These are phyloP conservation scores for Fusarium sp. DNA, from an alignment of 2,329 filamentous ascomycete species.

Conservation along the genomic window DNA sequence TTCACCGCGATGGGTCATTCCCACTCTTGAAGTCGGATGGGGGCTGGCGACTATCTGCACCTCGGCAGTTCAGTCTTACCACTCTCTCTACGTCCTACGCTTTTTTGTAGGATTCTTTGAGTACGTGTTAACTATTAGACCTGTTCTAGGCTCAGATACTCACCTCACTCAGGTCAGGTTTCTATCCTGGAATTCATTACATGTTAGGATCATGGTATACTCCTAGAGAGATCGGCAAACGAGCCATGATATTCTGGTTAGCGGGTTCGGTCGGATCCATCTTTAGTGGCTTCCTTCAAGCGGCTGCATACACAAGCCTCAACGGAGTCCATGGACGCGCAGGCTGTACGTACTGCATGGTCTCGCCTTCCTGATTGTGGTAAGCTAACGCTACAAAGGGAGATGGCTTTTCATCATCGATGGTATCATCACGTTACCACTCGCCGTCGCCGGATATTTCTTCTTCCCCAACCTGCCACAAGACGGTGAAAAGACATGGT, in stretches of 20 bases:
- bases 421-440: constrained; percentile 36
- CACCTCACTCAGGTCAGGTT: constrained; percentile 26
- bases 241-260: constrained; percentile 36
- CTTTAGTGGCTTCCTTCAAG: constrained; percentile 37
- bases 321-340: constrained; percentile 32
- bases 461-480: constrained; percentile 40
- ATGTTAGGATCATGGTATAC: constrained; percentile 40
- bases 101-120: constrained; percentile 40
- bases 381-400: constrained; percentile 19
- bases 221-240: constrained; percentile 35
- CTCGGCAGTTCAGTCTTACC: constrained; percentile 24
- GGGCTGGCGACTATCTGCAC: constrained; percentile 35
- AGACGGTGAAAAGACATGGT: constrained; percentile 38
- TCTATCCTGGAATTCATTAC: constrained; percentile 38
- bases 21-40: constrained; percentile 35
- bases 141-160: neutral
- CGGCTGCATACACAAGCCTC: constrained; percentile 35
- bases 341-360: constrained; percentile 30
- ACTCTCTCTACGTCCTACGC: constrained; percentile 28
- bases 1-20: constrained; percentile 39
- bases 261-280: constrained; percentile 30
- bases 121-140: constrained; percentile 7
- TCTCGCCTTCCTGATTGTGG: neutral
- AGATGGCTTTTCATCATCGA: constrained; percentile 40
- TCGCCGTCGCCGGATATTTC: constrained; percentile 28